Evolutionary conservation across 2,329 filamentous ascomycete genomes (phyloP).

Genomic region (Metarhizium rileyi): DNA sequence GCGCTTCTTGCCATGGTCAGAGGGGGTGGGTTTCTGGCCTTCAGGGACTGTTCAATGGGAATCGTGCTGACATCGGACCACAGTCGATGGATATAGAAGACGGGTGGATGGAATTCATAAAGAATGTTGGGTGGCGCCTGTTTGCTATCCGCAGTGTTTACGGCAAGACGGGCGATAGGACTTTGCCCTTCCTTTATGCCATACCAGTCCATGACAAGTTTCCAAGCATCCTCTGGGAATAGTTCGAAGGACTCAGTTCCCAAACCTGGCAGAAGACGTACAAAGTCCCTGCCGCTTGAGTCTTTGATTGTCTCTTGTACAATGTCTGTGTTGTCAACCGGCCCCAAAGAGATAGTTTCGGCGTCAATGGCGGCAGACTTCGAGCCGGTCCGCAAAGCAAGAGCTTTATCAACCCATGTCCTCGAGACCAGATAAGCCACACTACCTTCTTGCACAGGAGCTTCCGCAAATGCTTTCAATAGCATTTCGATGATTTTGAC

Average conservation of each 20-base stretch:
- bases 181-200: slow-evolving; percentile 60
- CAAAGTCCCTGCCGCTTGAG: slow-evolving; percentile 45
- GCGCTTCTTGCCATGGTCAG: slow-evolving; percentile 61
- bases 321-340: slow-evolving; percentile 80
- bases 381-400: slow-evolving; percentile 52
- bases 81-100: slow-evolving; percentile 78
- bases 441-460: slow-evolving; percentile 57
- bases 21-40: slow-evolving; percentile 51
- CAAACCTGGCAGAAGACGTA: slow-evolving; percentile 62
- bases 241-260: slow-evolving; percentile 65
- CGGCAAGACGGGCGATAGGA: slow-evolving; percentile 65
- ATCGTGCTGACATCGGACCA: slow-evolving; percentile 50
- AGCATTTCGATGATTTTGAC: slow-evolving; percentile 62
- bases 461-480: slow-evolving; percentile 39
- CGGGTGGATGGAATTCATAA: slow-evolving; percentile 75
- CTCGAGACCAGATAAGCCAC: slow-evolving; percentile 70
- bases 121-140: slow-evolving; percentile 50
- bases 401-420: slow-evolving; percentile 67
- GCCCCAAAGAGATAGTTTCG: slow-evolving; percentile 56
- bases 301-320: slow-evolving; percentile 51
- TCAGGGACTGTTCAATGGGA: slow-evolving; percentile 46
- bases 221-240: slow-evolving; percentile 73
- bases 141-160: slow-evolving; percentile 53
- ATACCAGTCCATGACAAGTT: slow-evolving; percentile 73
- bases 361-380: slow-evolving; percentile 48